Percentiles rank a stretch among this genome's conserved stretches.
These are phyloP conservation scores for Cryomyces antarcticus DNA, from an alignment of 495 filamentous ascomycete species.

Conservation along the genomic window DNA sequence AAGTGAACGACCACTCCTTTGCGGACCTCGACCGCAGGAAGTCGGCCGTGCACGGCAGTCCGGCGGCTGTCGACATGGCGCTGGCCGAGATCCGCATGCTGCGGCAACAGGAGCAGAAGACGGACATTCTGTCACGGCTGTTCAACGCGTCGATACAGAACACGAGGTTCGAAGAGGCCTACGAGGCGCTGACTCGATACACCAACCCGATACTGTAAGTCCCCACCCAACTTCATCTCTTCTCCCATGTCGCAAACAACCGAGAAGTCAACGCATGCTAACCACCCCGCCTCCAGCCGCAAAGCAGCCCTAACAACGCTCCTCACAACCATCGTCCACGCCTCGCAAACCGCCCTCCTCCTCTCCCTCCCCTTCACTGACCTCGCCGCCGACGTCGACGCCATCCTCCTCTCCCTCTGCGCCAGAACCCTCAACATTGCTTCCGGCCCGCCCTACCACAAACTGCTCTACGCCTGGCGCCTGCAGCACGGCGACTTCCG, in stretches of 20 bases:
- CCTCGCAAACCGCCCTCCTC: conserved; percentile 36
- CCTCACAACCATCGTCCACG: conserved; percentile 47
- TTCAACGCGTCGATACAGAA: conserved; percentile 64
- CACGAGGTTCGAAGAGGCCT: conserved; percentile 62
- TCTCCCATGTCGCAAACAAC: background rate
- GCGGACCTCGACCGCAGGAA: conserved; percentile 4
- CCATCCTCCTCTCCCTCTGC: conserved; percentile 45
- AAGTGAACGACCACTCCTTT: background rate
- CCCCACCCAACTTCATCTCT: background rate
- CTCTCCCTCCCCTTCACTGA: conserved; percentile 58
- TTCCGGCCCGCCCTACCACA: conserved; percentile 44
- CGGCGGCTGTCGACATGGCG: background rate
- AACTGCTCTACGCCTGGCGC: conserved; percentile 77
- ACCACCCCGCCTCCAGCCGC: conserved; percentile 21
- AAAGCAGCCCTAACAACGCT: conserved; percentile 41
- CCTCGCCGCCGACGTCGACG: conserved; percentile 57
- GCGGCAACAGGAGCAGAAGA: conserved; percentile 10
- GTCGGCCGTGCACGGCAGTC: conserved; percentile 1
- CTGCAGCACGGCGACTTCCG: conserved; percentile 68
- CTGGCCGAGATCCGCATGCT: background rate
- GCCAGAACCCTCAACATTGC: conserved; percentile 34
- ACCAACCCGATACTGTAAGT: conserved; percentile 39
- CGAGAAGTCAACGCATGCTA: background rate
- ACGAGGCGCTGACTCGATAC: conserved; percentile 53
- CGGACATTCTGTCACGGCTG: conserved; percentile 59